Evolutionary conservation across 306 rosid species (phyloP).

Genomic region (Luffa aegyptiaca): DNA sequence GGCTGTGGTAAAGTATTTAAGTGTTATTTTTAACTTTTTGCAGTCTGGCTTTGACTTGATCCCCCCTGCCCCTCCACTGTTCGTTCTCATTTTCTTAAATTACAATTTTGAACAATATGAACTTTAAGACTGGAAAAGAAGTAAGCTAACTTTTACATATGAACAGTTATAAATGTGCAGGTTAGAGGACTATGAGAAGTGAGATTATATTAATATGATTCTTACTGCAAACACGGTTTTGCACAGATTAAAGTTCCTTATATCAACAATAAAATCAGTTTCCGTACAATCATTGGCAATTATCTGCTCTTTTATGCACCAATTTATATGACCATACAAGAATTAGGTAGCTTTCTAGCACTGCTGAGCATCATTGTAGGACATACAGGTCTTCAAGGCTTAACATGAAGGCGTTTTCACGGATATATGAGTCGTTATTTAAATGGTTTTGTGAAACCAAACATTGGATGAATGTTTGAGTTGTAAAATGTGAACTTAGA

Average conservation of each 20-base stretch:
- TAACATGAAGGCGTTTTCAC: background rate
- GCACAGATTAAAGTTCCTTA: background rate
- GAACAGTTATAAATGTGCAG: background rate
- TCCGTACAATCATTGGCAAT: background rate
- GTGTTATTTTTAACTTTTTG: background rate
- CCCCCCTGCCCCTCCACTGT: background rate
- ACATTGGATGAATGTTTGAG: background rate
- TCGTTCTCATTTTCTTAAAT: background rate
- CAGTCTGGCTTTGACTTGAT: background rate
- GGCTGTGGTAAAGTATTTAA: conserved; percentile 53
- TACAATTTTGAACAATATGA: background rate
- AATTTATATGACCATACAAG: background rate
- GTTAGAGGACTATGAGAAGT: background rate
- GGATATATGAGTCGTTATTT: background rate
- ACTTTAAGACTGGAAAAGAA: background rate
- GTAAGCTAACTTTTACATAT: background rate
- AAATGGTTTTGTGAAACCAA: background rate
- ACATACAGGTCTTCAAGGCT: background rate
- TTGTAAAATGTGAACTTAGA: background rate
- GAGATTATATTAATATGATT: background rate
- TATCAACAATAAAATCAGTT: background rate
- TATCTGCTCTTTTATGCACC: background rate
- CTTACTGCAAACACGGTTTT: background rate
- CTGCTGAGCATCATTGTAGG: background rate
- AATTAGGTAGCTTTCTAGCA: background rate